These are phyloP conservation scores for Funneliformis mosseae DNA, from an alignment of 192 early-diverging fungal genomes.

Conservation along the genomic window DNA sequence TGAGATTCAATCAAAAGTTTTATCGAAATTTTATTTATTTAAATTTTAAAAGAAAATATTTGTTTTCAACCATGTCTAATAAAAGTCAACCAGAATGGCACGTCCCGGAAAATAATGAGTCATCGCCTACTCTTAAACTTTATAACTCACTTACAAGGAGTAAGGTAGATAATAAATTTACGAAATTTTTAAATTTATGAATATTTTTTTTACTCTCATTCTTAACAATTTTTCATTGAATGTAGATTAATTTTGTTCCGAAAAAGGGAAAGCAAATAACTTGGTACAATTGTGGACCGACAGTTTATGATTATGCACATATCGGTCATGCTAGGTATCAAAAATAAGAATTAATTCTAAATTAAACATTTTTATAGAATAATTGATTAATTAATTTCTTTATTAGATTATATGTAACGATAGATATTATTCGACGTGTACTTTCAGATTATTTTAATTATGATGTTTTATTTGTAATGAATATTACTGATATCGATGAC, in stretches of 20 bases:
- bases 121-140: slow-evolving; percentile 63
- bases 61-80: slow-evolving; percentile 11
- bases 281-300: slow-evolving; percentile 99
- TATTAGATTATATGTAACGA: slow-evolving; percentile 82
- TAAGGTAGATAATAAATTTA: slow-evolving; percentile 59
- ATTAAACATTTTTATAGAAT: background rate
- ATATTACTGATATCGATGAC: slow-evolving; percentile 99
- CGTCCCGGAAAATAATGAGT: slow-evolving; percentile 44
- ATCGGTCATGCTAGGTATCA: slow-evolving; percentile 91
- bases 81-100: slow-evolving; percentile 71
- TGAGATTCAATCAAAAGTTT: background rate
- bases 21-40: slow-evolving; percentile 5
- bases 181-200: background rate
- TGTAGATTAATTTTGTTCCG: slow-evolving; percentile 88
- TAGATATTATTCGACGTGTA: slow-evolving; percentile 92
- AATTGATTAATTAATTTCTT: background rate
- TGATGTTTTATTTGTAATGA: slow-evolving; percentile 93
- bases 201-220: background rate
- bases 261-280: slow-evolving; percentile 75
- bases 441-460: slow-evolving; percentile 95
- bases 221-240: background rate
- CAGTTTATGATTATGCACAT: slow-evolving; percentile 95
- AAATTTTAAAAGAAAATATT: background rate
- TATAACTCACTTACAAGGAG: slow-evolving; percentile 87
- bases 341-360: background rate